A percentile compares a stretch with the other conserved stretches of the same genome.
phyloP scores from a whole-genome alignment of 257 asterid genomes.

The Anisodus tanguticus region DNA sequence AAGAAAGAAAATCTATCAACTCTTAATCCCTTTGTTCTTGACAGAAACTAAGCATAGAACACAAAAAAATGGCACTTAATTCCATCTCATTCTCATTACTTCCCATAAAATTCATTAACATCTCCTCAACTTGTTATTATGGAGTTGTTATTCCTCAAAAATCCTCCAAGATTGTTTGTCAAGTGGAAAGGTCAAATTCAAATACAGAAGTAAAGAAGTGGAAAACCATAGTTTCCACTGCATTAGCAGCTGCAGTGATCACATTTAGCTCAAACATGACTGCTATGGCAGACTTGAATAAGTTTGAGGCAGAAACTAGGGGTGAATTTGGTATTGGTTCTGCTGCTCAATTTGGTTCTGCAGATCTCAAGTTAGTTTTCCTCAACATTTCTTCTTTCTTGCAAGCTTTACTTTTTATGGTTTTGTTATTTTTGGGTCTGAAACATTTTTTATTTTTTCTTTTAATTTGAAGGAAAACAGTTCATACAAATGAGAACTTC shows the following conservation, averaged over 20 bases:
- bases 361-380: slow-evolving; percentile 73
- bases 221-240: slow-evolving; percentile 65
- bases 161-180: slow-evolving; percentile 41
- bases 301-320: slow-evolving; percentile 89
- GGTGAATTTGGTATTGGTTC: slow-evolving; percentile 99
- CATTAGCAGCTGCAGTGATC: slow-evolving; percentile 81
- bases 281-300: slow-evolving; percentile 87
- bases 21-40: slow-evolving; percentile 25
- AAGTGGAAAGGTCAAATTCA: not conserved
- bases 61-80: slow-evolving; percentile 64
- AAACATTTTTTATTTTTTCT: not conserved
- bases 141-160: slow-evolving; percentile 43
- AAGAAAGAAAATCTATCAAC: not conserved
- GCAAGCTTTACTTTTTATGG: not conserved
- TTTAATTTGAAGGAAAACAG: slow-evolving; percentile 73
- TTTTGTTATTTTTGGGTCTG: not conserved
- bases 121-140: slow-evolving; percentile 38
- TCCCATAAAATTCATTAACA: slow-evolving; percentile 52
- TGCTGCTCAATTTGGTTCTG: slow-evolving; percentile 97
- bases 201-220: slow-evolving; percentile 62
- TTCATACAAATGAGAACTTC: slow-evolving; percentile 88
- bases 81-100: slow-evolving; percentile 64
- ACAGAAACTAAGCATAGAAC: not conserved
- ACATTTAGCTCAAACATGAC: slow-evolving; percentile 56
- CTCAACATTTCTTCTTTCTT: not conserved